phyloP scores from a whole-genome alignment of 2,329 filamentous ascomycete genomes.

The Mycosphaerella sp. region DNA sequence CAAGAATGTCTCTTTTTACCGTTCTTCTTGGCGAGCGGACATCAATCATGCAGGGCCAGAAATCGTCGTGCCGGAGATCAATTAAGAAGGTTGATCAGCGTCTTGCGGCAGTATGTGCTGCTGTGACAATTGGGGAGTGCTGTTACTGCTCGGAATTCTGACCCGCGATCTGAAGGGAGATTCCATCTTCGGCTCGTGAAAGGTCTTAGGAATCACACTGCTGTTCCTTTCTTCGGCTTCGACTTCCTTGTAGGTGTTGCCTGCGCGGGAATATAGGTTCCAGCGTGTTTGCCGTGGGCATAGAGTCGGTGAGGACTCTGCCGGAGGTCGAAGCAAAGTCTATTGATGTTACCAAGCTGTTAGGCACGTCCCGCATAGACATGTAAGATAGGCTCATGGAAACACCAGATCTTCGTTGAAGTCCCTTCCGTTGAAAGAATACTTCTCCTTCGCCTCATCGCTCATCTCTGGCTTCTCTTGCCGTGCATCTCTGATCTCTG shows the following conservation, averaged over 20 bases:
- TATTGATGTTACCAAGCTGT: no score
- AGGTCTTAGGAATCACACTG: slow-evolving; percentile 28
- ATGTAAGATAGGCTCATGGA: neutral
- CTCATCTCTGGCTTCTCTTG: slow-evolving; percentile 29
- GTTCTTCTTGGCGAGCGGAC: slow-evolving; percentile 12
- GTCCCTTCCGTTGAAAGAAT: slow-evolving; percentile 29
- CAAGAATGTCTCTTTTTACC: slow-evolving; percentile 25
- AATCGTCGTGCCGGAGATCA: neutral
- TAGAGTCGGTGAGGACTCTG: neutral
- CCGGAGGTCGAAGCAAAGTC: neutral
- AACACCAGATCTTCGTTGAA: slow-evolving; percentile 28
- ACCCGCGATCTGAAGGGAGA: neutral
- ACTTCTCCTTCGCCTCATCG: slow-evolving; percentile 26
- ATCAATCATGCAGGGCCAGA: neutral
- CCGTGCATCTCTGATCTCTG: slow-evolving; percentile 9
- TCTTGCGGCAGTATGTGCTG: slow-evolving; percentile 4
- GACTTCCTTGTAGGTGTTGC: slow-evolving; percentile 26
- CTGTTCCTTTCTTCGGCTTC: slow-evolving; percentile 29
- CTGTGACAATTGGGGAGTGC: slow-evolving; percentile 11
- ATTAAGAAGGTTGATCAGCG: neutral
- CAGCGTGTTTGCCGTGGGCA: neutral
- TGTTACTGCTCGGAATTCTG: neutral
- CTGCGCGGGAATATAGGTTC: slow-evolving; percentile 19
- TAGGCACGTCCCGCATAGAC: neutral
- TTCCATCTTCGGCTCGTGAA: neutral